phyloP scores from a whole-genome alignment of 164 flowering plant species.

The Protea cynaroides region DNA sequence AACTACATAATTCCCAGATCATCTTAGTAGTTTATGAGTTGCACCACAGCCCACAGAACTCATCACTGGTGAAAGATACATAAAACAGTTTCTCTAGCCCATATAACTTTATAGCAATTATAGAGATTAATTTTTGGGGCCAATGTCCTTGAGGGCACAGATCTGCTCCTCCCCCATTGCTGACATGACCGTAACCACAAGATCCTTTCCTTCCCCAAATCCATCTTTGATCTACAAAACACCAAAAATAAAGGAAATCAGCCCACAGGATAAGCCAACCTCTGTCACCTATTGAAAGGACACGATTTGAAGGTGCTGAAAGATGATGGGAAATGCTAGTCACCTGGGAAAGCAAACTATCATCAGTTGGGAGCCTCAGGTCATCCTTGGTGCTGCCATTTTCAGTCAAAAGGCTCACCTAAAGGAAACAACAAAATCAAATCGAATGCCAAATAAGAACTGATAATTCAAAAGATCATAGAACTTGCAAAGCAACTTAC shows the following conservation, averaged over 20 bases:
- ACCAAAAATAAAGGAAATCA: background rate
- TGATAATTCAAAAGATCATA: background rate
- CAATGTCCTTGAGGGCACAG: constrained; percentile 54
- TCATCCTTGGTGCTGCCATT: constrained; percentile 53
- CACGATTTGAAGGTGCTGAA: background rate
- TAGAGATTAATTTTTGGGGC: constrained; percentile 33
- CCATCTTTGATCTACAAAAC: constrained; percentile 43
- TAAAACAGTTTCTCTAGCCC: no score
- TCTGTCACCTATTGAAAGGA: background rate
- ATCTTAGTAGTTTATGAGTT: background rate
- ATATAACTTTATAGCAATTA: background rate
- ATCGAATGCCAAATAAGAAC: background rate
- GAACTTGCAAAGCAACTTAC: constrained; percentile 18
- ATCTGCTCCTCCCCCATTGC: constrained; percentile 63
- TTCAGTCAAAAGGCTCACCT: constrained; percentile 52
- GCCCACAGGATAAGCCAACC: background rate
- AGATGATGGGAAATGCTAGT: background rate
- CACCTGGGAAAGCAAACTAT: constrained; percentile 40
- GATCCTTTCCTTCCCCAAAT: constrained; percentile 57
- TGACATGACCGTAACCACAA: constrained; percentile 51
- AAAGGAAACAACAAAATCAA: constrained; percentile 4
- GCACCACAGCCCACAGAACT: background rate
- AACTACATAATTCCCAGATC: background rate
- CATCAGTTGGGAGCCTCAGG: constrained; percentile 53
- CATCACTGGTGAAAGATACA: no score